Evolutionary conservation across 345 rosid genomes (phyloP).

Genomic region (Nasturtium officinale): DNA sequence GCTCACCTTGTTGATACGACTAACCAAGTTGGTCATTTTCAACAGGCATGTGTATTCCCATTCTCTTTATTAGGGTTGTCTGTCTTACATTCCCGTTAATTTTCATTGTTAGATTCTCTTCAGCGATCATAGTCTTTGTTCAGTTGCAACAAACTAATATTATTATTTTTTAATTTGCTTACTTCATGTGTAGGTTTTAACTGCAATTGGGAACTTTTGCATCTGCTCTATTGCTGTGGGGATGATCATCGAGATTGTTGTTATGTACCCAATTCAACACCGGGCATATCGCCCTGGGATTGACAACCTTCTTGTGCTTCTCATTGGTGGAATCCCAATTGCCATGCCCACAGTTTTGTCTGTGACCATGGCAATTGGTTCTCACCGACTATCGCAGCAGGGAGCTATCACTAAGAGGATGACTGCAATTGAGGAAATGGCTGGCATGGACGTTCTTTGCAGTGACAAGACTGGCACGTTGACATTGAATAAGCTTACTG

Average conservation of each 20-base stretch:
- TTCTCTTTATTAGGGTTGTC: not conserved
- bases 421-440: constrained; percentile 99
- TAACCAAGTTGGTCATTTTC: constrained; percentile 98
- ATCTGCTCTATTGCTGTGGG: not conserved
- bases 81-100: not conserved
- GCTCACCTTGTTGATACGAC: constrained; percentile 97
- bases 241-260: not conserved
- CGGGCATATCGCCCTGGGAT: not conserved
- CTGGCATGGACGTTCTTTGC: constrained; percentile 99
- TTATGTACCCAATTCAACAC: not conserved
- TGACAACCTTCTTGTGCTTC: not conserved
- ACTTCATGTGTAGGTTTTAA: not conserved
- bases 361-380: not conserved
- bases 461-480: constrained; percentile 97
- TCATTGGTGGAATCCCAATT: not conserved
- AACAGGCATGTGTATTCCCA: constrained; percentile 55
- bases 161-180: constrained; percentile 23
- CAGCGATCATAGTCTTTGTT: not conserved
- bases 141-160: not conserved
- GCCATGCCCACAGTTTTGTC: not conserved
- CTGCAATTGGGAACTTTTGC: not conserved
- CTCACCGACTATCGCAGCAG: not conserved
- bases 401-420: constrained; percentile 98
- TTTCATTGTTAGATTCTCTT: constrained; percentile 18
- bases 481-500: constrained; percentile 89